phyloP scores from a whole-genome alignment of 768 basidiomycete genomes.

The Glaciozyma martinii region DNA sequence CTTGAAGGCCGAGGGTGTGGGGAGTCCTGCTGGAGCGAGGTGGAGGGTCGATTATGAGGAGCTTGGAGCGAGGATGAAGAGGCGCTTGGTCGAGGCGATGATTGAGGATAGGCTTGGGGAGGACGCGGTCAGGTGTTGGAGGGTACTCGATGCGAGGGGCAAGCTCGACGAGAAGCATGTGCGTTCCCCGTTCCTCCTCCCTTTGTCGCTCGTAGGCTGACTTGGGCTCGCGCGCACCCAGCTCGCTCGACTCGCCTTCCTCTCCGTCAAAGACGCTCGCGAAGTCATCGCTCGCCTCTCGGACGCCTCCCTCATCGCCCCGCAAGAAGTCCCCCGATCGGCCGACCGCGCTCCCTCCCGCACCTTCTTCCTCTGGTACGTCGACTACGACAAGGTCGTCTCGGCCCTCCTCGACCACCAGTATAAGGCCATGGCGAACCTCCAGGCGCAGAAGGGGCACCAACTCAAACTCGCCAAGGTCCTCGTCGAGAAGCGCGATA shows the following conservation, averaged over 20 bases:
- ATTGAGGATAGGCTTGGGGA: constrained; percentile 73
- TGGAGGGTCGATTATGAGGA: constrained; percentile 59
- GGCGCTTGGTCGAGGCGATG: constrained; percentile 64
- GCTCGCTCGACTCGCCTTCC: constrained; percentile 90
- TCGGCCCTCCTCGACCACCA: constrained; percentile 63
- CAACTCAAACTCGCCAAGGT: constrained; percentile 61
- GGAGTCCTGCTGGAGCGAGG: constrained; percentile 51
- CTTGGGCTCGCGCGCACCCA: constrained; percentile 36
- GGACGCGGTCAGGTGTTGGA: constrained; percentile 71
- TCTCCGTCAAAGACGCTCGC: constrained; percentile 77
- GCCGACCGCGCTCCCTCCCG: constrained; percentile 80
- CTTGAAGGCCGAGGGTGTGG: constrained; percentile 18
- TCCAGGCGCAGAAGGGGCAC: constrained; percentile 59
- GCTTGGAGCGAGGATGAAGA: constrained; percentile 57
- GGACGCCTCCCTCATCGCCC: constrained; percentile 70
- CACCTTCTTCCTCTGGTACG: constrained; percentile 90
- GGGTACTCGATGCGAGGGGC: constrained; percentile 66
- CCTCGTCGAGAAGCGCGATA: constrained; percentile 68
- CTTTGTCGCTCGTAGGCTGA: not conserved
- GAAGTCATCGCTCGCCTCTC: constrained; percentile 69
- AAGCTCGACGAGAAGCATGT: constrained; percentile 96
- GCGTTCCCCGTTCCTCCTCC: constrained; percentile 31
- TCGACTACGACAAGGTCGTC: constrained; percentile 75
- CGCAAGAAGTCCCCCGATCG: constrained; percentile 85
- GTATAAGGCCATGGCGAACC: constrained; percentile 86